phyloP scores from a whole-genome alignment of 331 rosid genomes.

The Quercus phellos region DNA sequence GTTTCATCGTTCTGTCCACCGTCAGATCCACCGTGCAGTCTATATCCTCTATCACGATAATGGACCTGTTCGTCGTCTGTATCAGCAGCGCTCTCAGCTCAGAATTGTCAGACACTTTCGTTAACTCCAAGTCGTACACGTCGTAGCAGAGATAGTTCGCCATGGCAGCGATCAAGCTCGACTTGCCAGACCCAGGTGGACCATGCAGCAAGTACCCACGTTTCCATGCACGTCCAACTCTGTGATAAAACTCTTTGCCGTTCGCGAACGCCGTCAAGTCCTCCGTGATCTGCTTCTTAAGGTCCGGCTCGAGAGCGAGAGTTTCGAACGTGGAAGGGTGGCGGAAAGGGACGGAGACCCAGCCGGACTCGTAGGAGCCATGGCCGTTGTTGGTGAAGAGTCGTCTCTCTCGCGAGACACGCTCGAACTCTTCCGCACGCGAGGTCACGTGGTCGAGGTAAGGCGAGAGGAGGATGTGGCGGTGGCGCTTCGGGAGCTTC shows the following conservation, averaged over 20 bases:
- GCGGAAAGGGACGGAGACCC: conserved; percentile 87
- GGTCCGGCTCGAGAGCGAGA: conserved; percentile 57
- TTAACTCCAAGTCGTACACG: conserved; percentile 77
- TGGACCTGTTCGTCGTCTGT: conserved; percentile 80
- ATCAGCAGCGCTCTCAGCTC: conserved; percentile 70
- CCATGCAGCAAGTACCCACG: conserved; percentile 80
- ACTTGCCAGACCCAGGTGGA: conserved; percentile 87
- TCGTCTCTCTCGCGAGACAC: conserved; percentile 68
- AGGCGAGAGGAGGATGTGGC: conserved; percentile 48
- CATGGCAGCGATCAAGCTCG: conserved; percentile 84
- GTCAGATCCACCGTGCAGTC: conserved; percentile 81
- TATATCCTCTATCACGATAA: conserved; percentile 79
- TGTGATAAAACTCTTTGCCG: conserved; percentile 65
- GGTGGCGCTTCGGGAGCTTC: conserved; percentile 72
- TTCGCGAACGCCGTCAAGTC: conserved; percentile 58
- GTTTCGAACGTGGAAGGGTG: conserved; percentile 86
- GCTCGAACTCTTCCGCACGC: conserved; percentile 70
- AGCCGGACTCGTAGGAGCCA: conserved; percentile 70
- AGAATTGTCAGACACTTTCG: conserved; percentile 77
- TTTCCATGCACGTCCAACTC: conserved; percentile 91
- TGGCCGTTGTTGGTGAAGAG: conserved; percentile 73
- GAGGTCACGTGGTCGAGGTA: conserved; percentile 65
- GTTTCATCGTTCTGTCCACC: conserved; percentile 44
- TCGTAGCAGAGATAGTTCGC: conserved; percentile 84
- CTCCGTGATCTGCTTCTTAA: conserved; percentile 55